Conservation (phyloP, 208 protist genomes). For the Naegleria fowleri region DNA sequence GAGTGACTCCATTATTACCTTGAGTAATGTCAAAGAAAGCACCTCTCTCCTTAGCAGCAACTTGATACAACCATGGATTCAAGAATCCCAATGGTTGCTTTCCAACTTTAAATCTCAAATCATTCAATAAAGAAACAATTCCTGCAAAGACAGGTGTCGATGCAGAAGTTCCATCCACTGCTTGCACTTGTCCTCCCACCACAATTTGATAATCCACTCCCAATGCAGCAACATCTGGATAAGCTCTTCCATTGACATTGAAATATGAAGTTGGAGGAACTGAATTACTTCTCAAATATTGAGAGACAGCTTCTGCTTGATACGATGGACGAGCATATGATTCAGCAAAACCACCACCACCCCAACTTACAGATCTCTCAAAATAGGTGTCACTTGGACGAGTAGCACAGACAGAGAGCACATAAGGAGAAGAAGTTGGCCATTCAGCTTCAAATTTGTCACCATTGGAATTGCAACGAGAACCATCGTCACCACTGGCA, state of each 20-base stretch:
- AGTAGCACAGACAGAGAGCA: conserved; percentile 35
- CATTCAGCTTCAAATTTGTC: neutral
- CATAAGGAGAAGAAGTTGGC: conserved; percentile 27
- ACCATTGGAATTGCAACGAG: neutral
- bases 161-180: conserved; percentile 46
- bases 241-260: neutral
- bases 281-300: neutral
- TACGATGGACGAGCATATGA: neutral
- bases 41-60: neutral
- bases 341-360: conserved; percentile 37
- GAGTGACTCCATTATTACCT: conserved; percentile 44
- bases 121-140: conserved; percentile 51
- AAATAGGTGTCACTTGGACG: neutral
- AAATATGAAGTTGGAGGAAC: neutral
- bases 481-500: conserved; percentile 17
- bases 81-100: conserved; percentile 53
- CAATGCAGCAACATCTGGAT: conserved; percentile 15
- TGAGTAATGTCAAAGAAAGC: conserved; percentile 45
- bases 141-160: conserved; percentile 43
- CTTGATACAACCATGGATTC: conserved; percentile 57
- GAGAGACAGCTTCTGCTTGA: neutral
- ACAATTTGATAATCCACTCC: conserved; percentile 34
- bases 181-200: neutral
- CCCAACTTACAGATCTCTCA: neutral
- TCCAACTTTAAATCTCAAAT: conserved; percentile 39